Evolutionary conservation across 1,139 yeast species (phyloP).

Genomic region (Scheffersomyces insectosa): DNA sequence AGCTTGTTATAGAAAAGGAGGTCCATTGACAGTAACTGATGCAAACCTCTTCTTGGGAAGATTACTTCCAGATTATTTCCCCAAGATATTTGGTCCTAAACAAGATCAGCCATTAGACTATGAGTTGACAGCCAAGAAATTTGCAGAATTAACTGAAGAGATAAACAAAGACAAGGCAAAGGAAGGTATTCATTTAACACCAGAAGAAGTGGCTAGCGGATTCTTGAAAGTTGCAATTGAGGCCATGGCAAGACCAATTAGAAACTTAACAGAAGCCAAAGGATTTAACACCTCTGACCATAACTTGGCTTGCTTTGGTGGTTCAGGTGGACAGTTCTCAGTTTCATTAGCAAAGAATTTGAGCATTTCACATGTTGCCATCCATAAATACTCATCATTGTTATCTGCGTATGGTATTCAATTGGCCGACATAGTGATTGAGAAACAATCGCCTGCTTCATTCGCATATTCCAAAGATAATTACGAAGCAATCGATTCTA

Average conservation of each 20-base stretch:
- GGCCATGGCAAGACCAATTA: conserved; percentile 48
- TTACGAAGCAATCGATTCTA: conserved; percentile 23
- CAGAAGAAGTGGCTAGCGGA: conserved; percentile 46
- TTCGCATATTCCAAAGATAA: conserved; percentile 22
- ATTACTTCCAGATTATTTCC: conserved; percentile 42
- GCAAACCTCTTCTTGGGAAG: conserved; percentile 46
- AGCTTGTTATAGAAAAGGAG: conserved; percentile 47
- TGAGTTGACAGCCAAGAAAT: conserved; percentile 30
- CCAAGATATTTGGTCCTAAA: conserved; percentile 45
- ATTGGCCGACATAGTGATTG: conserved; percentile 53
- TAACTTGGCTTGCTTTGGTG: conserved; percentile 48
- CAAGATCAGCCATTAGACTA: conserved; percentile 41
- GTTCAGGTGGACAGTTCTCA: conserved; percentile 50
- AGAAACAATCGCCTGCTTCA: conserved; percentile 60
- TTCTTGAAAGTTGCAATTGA: conserved; percentile 48
- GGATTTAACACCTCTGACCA: conserved; percentile 43
- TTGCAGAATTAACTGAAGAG: conserved; percentile 30
- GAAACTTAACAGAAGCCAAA: conserved; percentile 46
- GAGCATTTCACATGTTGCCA: conserved; percentile 39
- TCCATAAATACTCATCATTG: conserved; percentile 46
- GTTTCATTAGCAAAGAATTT: conserved; percentile 42
- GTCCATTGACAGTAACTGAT: conserved; percentile 49
- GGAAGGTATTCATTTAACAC: conserved; percentile 23
- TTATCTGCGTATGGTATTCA: conserved; percentile 47
- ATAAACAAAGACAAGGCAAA: conserved; percentile 30